phyloP scores from a whole-genome alignment of 805 yeast genomes.

The Metschnikowia hibisci region DNA sequence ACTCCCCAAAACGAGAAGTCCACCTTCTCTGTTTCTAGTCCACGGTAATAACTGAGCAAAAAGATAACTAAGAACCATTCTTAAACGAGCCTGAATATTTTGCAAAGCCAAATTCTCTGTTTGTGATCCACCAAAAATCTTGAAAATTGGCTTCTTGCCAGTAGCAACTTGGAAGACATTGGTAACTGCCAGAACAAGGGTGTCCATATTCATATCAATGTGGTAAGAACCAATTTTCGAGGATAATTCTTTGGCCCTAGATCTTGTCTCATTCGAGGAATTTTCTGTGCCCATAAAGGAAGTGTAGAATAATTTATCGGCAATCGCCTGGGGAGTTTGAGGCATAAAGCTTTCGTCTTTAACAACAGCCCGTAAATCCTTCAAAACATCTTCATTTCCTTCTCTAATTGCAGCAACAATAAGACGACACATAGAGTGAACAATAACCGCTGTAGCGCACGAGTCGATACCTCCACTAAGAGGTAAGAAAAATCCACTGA shows the following conservation, averaged over 20 bases:
- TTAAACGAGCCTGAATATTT: slow-evolving; percentile 90
- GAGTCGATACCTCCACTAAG: slow-evolving; percentile 97
- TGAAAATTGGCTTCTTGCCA: slow-evolving; percentile 83
- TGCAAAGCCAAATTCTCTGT: slow-evolving; percentile 92
- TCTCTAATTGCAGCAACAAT: slow-evolving; percentile 65
- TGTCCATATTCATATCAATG: slow-evolving; percentile 88
- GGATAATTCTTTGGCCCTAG: slow-evolving; percentile 76
- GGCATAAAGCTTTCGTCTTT: slow-evolving; percentile 65
- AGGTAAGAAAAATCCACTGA: slow-evolving; percentile 91
- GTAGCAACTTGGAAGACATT: slow-evolving; percentile 82
- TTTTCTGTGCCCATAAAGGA: slow-evolving; percentile 95
- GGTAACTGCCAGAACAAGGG: slow-evolving; percentile 69
- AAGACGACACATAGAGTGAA: slow-evolving; percentile 87
- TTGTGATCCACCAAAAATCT: slow-evolving; percentile 88
- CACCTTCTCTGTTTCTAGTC: slow-evolving; percentile 75
- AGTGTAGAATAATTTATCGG: slow-evolving; percentile 75
- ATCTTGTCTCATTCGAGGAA: slow-evolving; percentile 82
- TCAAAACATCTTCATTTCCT: slow-evolving; percentile 73
- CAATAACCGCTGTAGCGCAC: slow-evolving; percentile 95
- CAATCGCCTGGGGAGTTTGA: slow-evolving; percentile 66
- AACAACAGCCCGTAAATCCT: slow-evolving; percentile 69
- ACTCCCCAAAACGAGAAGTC: slow-evolving; percentile 86
- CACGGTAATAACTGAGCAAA: slow-evolving; percentile 95
- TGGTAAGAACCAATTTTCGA: slow-evolving; percentile 81
- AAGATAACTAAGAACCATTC: slow-evolving; percentile 92